Percentiles rank a stretch among this genome's conserved stretches.
Evolutionary conservation across 768 basidiomycete species (phyloP).

Genomic region (Amanita exitialis): DNA sequence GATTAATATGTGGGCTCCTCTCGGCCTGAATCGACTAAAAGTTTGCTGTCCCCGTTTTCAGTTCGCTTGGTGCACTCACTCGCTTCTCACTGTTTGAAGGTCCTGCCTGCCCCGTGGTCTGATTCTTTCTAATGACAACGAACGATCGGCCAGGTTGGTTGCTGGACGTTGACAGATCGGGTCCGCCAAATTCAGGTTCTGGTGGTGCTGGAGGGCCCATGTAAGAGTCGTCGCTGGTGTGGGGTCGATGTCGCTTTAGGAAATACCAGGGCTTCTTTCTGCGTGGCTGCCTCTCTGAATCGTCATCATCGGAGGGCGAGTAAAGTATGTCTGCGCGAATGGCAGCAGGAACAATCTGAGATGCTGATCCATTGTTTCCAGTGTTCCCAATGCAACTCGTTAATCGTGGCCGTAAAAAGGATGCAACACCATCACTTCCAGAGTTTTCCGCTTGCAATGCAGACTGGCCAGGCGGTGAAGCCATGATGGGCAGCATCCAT

Average conservation of each 20-base stretch:
- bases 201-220: conserved; percentile 16
- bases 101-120: conserved; percentile 25
- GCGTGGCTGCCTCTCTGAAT: conserved; percentile 29
- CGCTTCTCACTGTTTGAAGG: conserved; percentile 13
- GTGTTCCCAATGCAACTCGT: background rate
- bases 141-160: conserved; percentile 44
- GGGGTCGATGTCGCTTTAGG: conserved; percentile 45
- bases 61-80: background rate
- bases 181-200: conserved; percentile 26
- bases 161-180: conserved; percentile 16
- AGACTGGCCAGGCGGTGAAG: conserved; percentile 9
- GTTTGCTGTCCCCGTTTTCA: background rate
- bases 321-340: conserved; percentile 5
- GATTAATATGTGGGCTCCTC: background rate
- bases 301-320: conserved; percentile 28
- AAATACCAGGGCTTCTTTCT: conserved; percentile 70
- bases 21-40: background rate
- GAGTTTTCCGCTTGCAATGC: conserved; percentile 1
- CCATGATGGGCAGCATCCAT: conserved; percentile 14
- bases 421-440: background rate
- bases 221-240: conserved; percentile 42
- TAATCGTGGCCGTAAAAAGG: conserved; percentile 3
- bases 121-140: conserved; percentile 59
- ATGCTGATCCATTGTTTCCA: background rate
- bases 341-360: background rate